phyloP scores from a whole-genome alignment of 2,329 filamentous ascomycete genomes.

The Herpotrichia juniperi region DNA sequence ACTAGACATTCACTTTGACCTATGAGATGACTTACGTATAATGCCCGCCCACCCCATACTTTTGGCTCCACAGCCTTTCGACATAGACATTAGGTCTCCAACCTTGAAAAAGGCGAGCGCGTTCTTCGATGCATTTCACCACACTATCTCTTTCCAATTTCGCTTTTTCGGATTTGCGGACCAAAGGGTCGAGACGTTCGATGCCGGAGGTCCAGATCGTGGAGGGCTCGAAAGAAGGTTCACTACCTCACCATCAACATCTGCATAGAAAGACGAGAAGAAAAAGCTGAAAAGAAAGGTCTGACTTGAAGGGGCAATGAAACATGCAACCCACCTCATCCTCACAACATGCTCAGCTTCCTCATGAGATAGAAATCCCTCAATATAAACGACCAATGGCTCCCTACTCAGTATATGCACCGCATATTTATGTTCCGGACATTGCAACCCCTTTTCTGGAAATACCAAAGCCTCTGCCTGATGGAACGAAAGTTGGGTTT shows the following conservation, averaged over 20 bases:
- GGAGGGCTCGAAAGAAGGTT: constrained; percentile 58
- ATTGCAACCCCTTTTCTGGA: constrained; percentile 47
- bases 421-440: constrained; percentile 45
- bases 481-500: constrained; percentile 21
- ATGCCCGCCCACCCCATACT: constrained; percentile 63
- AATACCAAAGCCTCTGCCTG: constrained; percentile 48
- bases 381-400: constrained; percentile 65
- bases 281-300: not conserved
- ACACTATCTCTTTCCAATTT: constrained; percentile 46
- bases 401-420: constrained; percentile 59
- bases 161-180: constrained; percentile 62
- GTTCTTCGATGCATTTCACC: constrained; percentile 64
- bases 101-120: constrained; percentile 65
- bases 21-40: too few species aligned
- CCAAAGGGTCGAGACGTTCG: constrained; percentile 54
- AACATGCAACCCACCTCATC: constrained; percentile 53
- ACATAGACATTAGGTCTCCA: constrained; percentile 64
- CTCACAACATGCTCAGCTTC: constrained; percentile 59
- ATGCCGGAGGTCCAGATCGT: constrained; percentile 59
- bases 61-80: constrained; percentile 66
- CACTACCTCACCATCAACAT: constrained; percentile 31
- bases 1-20: too few species aligned
- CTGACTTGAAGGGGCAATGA: too few species aligned
- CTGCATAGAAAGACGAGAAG: not conserved
- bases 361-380: constrained; percentile 56